Evolutionary conservation across 2,329 filamentous ascomycete species (phyloP).

Genomic region (Fonsecaea pugnacius): DNA sequence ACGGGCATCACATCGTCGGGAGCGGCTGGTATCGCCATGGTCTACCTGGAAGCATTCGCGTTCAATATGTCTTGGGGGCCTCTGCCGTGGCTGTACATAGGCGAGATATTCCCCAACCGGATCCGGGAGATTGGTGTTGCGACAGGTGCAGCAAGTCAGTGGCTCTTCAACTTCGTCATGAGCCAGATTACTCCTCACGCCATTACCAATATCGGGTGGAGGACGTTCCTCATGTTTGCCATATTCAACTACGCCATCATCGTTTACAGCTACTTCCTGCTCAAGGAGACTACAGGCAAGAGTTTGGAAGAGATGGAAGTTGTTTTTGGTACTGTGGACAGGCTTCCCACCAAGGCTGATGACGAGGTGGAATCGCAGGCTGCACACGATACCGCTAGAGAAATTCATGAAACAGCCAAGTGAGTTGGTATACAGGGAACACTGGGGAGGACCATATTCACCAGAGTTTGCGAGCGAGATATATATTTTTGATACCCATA

Average conservation of each 20-base stretch:
- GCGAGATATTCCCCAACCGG: slow-evolving; percentile 43
- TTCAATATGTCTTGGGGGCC: slow-evolving; percentile 51
- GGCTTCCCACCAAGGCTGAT: slow-evolving; percentile 29
- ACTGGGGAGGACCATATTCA: background rate
- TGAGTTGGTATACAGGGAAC: background rate
- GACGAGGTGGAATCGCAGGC: slow-evolving; percentile 28
- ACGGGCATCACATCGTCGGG: slow-evolving; percentile 45
- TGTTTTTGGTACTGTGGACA: slow-evolving; percentile 41
- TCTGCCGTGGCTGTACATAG: slow-evolving; percentile 43
- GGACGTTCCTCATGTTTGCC: slow-evolving; percentile 57
- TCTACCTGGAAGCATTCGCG: slow-evolving; percentile 54
- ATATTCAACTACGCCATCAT: slow-evolving; percentile 55
- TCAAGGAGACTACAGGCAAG: slow-evolving; percentile 49
- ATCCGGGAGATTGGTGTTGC: slow-evolving; percentile 49
- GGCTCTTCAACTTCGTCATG: slow-evolving; percentile 50
- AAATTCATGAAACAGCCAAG: slow-evolving; percentile 25
- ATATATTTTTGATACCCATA: too few species aligned
- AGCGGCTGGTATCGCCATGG: slow-evolving; percentile 57
- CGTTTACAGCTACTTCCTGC: slow-evolving; percentile 50
- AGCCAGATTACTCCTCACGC: slow-evolving; percentile 50
- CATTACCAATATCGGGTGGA: slow-evolving; percentile 53
- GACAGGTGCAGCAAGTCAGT: slow-evolving; percentile 47
- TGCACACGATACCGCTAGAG: slow-evolving; percentile 14
- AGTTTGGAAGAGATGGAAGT: slow-evolving; percentile 53
- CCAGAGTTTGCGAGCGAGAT: background rate